A percentile compares a stretch with the other conserved stretches of the same genome.
Evolutionary conservation across 2,329 filamentous ascomycete genomes (phyloP).

Genomic region (Colletotrichum endophyticum): DNA sequence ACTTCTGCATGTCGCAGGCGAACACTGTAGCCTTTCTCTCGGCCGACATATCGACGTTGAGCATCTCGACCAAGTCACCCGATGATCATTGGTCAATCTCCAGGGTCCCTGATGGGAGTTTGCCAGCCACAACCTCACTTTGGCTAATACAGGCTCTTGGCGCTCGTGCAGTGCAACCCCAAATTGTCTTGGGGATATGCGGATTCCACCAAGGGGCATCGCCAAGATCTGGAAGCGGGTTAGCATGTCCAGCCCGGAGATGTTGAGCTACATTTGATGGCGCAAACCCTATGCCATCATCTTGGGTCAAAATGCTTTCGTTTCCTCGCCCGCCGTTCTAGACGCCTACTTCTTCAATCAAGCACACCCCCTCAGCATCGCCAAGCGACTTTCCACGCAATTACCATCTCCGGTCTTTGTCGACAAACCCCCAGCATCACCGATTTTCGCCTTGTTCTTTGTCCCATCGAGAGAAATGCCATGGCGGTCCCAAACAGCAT

Average conservation of each 20-base stretch:
- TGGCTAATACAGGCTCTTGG: background rate
- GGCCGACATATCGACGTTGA: background rate
- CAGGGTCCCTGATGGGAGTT: background rate
- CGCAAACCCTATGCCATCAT: background rate
- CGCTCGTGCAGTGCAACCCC: conserved; percentile 9
- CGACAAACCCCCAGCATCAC: background rate
- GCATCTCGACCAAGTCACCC: background rate
- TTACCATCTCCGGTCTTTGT: background rate
- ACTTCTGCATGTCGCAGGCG: conserved; percentile 2
- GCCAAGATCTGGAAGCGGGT: conserved; percentile 12
- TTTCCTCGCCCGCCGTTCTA: background rate
- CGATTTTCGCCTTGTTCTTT: background rate
- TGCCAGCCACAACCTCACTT: background rate
- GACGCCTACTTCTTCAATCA: background rate
- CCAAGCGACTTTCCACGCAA: background rate
- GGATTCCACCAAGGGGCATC: background rate
- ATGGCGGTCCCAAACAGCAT: background rate
- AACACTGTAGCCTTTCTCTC: background rate
- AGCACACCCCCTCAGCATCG: background rate
- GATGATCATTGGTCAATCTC: background rate
- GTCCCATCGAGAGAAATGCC: background rate
- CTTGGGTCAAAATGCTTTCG: conserved; percentile 2
- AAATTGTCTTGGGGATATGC: conserved; percentile 1
- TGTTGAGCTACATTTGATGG: background rate
- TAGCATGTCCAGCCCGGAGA: background rate